Base-by-base conservation (phyloP, 352 stramenopile genomes). In the Paralagenidium karlingii region DNA sequence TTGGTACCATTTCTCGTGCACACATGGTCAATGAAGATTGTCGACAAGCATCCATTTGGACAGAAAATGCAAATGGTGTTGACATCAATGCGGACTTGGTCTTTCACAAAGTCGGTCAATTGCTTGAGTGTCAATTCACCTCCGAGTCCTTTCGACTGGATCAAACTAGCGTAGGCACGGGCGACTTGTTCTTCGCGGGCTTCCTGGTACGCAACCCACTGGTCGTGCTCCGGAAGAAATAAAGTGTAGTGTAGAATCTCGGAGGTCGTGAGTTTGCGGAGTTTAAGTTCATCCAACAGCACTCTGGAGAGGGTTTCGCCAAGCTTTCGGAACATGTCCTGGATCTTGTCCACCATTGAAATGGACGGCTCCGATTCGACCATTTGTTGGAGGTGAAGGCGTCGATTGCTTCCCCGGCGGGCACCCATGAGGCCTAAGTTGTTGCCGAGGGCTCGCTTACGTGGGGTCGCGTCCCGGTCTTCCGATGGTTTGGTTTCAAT, bases 41-140 rank as follows among this genome's bases (percentile, higher is more conserved):
- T 86, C 12, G 66, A 73, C 3, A 86, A 50, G 3, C 53, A 70
- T 5, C 73, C 73, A 34, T 83, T 62, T 12, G 61, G 38, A 9
- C 66, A 51, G 43, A 85, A 85, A 11, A 85, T 31, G 9, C 71
- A 85, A 11, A 85, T 60, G 10, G 61, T 82, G 40, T 85, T 66
- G 24, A 85, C 60, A 36, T 86, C 73, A 42, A 68, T 65, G 9
- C 62, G 67, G 40, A 86, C 68, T 40, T 83, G 63, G 16, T 81
- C 63, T 47, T 86, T 86, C 20, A 86, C 48, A 15, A 82, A 86
- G 24, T 83, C 67, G 28, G 66, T 67, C 21, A 68, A 62, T 7
- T 68, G 65, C 34, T 71, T 75, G 42, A 85, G 53, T 21, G 55
- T 5, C 15, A 41, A 21, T 45, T 39, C 4, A 45, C 38, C 10